A percentile compares a stretch with the other conserved stretches of the same genome.
Conservation (phyloP, 2,329 filamentous ascomycete genomes). For the Colletotrichum lini region DNA sequence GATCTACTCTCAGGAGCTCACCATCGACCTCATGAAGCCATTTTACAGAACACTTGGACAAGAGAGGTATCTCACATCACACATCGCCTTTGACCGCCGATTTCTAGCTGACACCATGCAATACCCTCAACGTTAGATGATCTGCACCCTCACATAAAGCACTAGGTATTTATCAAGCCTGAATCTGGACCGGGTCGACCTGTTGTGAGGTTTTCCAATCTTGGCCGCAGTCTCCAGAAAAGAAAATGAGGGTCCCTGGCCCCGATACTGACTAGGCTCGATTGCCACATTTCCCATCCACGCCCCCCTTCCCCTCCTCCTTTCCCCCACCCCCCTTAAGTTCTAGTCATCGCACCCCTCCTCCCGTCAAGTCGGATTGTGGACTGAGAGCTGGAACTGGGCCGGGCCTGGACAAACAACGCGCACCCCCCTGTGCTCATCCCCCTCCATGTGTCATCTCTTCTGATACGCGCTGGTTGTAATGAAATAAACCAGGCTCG, state of each 20-base stretch:
- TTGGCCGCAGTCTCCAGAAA: slow-evolving; percentile 3
- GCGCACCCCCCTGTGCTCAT: slow-evolving; percentile 31
- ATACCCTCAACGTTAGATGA: neutral
- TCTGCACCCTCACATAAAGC: neutral
- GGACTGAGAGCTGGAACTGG: slow-evolving; percentile 5
- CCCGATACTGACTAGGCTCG: slow-evolving; percentile 10
- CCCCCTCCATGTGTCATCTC: slow-evolving; percentile 49
- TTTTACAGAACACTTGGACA: neutral
- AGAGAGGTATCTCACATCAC: slow-evolving; percentile 1
- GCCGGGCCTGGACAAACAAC: slow-evolving; percentile 7
- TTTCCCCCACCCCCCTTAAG: neutral
- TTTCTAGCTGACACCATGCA: slow-evolving; percentile 4
- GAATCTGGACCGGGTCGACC: neutral
- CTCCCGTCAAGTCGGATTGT: neutral
- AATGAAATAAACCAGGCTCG: slow-evolving; percentile 61
- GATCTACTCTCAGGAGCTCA: neutral
- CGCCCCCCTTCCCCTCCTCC: neutral
- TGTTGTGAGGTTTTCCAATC: slow-evolving; percentile 14
- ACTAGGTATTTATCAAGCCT: neutral
- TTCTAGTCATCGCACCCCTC: no score
- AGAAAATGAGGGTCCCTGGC: neutral
- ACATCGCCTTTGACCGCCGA: slow-evolving; percentile 10
- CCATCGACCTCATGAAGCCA: neutral
- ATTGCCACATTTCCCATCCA: slow-evolving; percentile 9
- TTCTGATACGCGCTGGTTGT: slow-evolving; percentile 61